Conservation (phyloP, 2,329 filamentous ascomycete species). For the Xylaria sp. region DNA sequence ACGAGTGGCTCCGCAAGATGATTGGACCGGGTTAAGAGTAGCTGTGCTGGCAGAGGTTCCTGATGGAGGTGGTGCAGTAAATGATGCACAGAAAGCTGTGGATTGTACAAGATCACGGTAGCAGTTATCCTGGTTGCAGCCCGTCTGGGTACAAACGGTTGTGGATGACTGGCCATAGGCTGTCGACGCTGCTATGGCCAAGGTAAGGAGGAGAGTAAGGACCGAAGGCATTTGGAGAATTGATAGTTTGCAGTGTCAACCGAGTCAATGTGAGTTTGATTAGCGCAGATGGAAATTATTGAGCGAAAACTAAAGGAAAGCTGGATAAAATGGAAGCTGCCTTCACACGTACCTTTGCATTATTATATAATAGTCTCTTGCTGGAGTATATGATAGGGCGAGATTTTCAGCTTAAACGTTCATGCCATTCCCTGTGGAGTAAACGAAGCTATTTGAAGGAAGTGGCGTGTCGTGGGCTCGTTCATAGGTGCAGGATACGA, state of each 20-base stretch:
- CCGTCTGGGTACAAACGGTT: slow-evolving; percentile 28
- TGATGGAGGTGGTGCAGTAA: slow-evolving; percentile 25
- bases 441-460: slow-evolving; percentile 9
- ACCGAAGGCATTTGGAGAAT: neutral
- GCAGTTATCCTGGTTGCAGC: slow-evolving; percentile 32
- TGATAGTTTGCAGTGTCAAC: neutral
- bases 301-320: neutral
- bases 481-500: slow-evolving; percentile 17
- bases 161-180: slow-evolving; percentile 28
- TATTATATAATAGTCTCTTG: neutral
- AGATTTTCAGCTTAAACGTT: neutral
- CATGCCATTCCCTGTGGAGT: no score
- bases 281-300: neutral
- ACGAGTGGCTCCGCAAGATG: slow-evolving; percentile 23
- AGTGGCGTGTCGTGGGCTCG: slow-evolving; percentile 14
- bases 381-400: neutral
- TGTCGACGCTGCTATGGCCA: slow-evolving; percentile 11
- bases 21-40: slow-evolving; percentile 24
- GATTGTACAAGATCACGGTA: slow-evolving; percentile 31
- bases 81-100: slow-evolving; percentile 29
- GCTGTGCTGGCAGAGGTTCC: slow-evolving; percentile 23
- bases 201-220: slow-evolving; percentile 6
- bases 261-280: neutral
- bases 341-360: slow-evolving; percentile 13
- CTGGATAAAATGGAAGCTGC: neutral